Evolutionary conservation across 192 early-diverging fungal genomes (phyloP).

Genomic region (Backusella luteola): DNA sequence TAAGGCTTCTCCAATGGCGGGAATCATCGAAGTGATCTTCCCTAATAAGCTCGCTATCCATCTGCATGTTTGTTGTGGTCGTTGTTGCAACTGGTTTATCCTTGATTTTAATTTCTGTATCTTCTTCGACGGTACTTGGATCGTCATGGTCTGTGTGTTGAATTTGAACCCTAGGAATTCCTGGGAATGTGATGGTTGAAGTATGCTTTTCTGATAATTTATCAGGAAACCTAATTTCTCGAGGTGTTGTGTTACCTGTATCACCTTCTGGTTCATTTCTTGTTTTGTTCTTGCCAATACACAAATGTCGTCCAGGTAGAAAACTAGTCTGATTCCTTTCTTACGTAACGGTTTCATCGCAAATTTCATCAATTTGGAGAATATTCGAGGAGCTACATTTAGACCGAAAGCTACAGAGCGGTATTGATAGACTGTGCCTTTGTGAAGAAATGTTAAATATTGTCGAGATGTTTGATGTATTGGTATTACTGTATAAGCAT

Average conservation of each 20-base stretch:
- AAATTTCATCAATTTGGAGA: conserved; percentile 18
- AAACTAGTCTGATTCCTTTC: conserved; percentile 15
- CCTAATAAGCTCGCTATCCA: conserved; percentile 17
- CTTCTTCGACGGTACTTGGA: neutral
- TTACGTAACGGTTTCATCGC: conserved; percentile 12
- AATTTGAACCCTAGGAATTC: conserved; percentile 17
- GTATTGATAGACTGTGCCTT: conserved; percentile 14
- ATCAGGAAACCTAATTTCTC: conserved; percentile 4
- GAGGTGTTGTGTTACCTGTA: neutral
- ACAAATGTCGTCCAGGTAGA: conserved; percentile 25
- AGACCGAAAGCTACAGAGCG: conserved; percentile 17
- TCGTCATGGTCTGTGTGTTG: conserved; percentile 4
- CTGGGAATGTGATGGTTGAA: neutral
- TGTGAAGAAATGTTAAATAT: conserved; percentile 13
- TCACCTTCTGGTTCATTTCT: neutral
- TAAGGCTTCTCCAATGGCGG: neutral
- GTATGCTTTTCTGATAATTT: conserved; percentile 6
- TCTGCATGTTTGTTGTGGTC: neutral
- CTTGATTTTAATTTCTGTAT: neutral
- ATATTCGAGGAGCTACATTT: conserved; percentile 19
- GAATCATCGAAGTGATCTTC: conserved; percentile 11
- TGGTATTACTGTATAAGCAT: conserved; percentile 26
- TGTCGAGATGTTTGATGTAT: conserved; percentile 2
- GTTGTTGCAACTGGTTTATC: neutral
- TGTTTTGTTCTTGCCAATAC: neutral